Evolutionary conservation across 2,329 filamentous ascomycete genomes (phyloP).

Genomic region (Fusarium citri): DNA sequence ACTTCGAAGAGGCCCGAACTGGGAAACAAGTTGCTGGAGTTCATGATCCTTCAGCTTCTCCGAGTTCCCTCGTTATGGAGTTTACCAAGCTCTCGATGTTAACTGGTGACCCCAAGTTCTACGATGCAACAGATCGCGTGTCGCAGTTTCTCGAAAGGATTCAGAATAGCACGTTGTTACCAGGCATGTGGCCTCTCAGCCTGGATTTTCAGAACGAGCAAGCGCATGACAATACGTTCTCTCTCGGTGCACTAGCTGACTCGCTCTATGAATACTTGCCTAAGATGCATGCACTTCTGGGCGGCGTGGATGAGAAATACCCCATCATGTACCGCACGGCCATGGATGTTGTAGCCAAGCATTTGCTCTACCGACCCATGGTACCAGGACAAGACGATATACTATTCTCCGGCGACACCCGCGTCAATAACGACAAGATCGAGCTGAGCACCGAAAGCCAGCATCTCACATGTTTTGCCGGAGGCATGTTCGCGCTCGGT

Average conservation of each 20-base stretch:
- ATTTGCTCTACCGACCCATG: constrained; percentile 79
- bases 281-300: constrained; percentile 74
- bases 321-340: constrained; percentile 72
- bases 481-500: constrained; percentile 74
- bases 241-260: constrained; percentile 66
- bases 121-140: constrained; percentile 80
- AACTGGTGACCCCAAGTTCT: constrained; percentile 78
- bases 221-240: constrained; percentile 58
- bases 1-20: constrained; percentile 58
- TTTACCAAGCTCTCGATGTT: constrained; percentile 81
- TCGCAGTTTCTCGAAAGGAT: constrained; percentile 75
- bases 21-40: constrained; percentile 61
- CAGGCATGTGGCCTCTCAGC: constrained; percentile 80
- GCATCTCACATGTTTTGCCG: constrained; percentile 75
- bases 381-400: constrained; percentile 70
- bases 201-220: constrained; percentile 70
- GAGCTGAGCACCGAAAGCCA: constrained; percentile 52
- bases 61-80: constrained; percentile 77
- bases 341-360: constrained; percentile 69
- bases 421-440: constrained; percentile 43
- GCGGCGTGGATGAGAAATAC: constrained; percentile 71
- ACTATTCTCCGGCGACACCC: constrained; percentile 55
- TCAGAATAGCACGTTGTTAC: constrained; percentile 76
- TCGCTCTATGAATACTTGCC: constrained; percentile 71
- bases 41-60: constrained; percentile 60